Percentiles rank a stretch among this genome's conserved stretches.
These are phyloP conservation scores for Backusella tarrabulga DNA, from an alignment of 192 early-diverging fungal species.

Conservation along the genomic window DNA sequence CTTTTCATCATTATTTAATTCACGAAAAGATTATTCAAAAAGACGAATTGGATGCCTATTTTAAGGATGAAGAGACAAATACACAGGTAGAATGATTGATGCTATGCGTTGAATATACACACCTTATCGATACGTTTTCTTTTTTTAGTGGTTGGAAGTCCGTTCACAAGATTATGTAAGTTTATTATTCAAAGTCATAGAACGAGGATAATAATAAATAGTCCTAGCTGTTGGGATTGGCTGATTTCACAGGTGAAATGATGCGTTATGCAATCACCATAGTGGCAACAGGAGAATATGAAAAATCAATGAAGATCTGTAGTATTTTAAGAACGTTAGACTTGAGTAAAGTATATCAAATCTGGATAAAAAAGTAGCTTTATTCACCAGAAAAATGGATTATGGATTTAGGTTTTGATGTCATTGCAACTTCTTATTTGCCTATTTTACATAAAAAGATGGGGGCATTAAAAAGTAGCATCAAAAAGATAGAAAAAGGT, in stretches of 20 bases:
- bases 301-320: slow-evolving; percentile 30
- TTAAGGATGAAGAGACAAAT: slow-evolving; percentile 7
- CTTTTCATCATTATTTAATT: slow-evolving; percentile 4
- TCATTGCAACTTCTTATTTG: slow-evolving; percentile 7
- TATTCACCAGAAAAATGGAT: not conserved
- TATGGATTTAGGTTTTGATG: not conserved
- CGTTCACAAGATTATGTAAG: not conserved
- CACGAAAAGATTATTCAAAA: slow-evolving; percentile 5
- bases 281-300: slow-evolving; percentile 38
- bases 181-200: not conserved
- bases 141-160: slow-evolving; percentile 4
- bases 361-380: not conserved
- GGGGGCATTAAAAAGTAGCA: slow-evolving; percentile 13
- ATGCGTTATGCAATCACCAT: slow-evolving; percentile 58
- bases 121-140: not conserved
- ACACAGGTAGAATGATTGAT: not conserved
- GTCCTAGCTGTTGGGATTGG: slow-evolving; percentile 36
- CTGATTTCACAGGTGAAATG: slow-evolving; percentile 61
- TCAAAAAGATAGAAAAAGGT: slow-evolving; percentile 14
- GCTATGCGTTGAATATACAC: not conserved
- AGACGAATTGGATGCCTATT: not conserved
- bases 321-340: slow-evolving; percentile 30
- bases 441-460: slow-evolving; percentile 3
- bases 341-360: slow-evolving; percentile 22
- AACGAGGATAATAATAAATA: not conserved